Evolutionary conservation across 2,329 filamentous ascomycete species (phyloP).

Genomic region (Fusarium mangiferae): DNA sequence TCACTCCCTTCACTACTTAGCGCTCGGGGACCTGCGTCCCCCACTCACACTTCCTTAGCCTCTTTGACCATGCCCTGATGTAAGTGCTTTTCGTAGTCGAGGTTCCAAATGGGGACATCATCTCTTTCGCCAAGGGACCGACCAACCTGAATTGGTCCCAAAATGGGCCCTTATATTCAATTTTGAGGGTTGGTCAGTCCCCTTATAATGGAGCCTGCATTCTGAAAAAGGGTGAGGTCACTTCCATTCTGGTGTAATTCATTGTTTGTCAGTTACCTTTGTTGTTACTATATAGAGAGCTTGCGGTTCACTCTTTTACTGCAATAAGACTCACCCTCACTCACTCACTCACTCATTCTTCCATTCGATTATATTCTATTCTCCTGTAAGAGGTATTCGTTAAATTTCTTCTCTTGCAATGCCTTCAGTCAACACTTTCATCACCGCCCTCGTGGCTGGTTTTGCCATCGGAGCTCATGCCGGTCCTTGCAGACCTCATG

Average conservation of each 20-base stretch:
- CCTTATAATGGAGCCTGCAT: constrained; percentile 35
- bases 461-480: constrained; percentile 26
- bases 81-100: constrained; percentile 11
- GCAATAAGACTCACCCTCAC: constrained; percentile 1
- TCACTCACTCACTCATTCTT: constrained; percentile 1
- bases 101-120: constrained; percentile 16
- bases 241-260: constrained; percentile 2
- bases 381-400: background rate
- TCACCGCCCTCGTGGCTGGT: constrained; percentile 27
- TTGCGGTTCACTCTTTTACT: constrained; percentile 30
- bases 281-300: constrained; percentile 29
- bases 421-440: constrained; percentile 23
- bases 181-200: constrained; percentile 25
- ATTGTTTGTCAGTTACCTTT: constrained; percentile 4
- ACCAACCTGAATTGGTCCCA: background rate
- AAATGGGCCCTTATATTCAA: constrained; percentile 27
- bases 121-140: constrained; percentile 23
- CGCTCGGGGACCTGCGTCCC: constrained; percentile 24
- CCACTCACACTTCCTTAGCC: constrained; percentile 3
- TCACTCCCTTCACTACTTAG: constrained; percentile 4
- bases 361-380: constrained; percentile 3
- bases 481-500: constrained; percentile 29
- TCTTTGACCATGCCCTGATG: constrained; percentile 1
- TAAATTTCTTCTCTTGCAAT: constrained; percentile 3
- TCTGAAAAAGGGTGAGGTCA: constrained; percentile 1